Evolutionary conservation across 2,329 filamentous ascomycete genomes (phyloP), one percentile per base, ranked within the genome.

Genomic region (Trichothecium sympodiale): DNA sequence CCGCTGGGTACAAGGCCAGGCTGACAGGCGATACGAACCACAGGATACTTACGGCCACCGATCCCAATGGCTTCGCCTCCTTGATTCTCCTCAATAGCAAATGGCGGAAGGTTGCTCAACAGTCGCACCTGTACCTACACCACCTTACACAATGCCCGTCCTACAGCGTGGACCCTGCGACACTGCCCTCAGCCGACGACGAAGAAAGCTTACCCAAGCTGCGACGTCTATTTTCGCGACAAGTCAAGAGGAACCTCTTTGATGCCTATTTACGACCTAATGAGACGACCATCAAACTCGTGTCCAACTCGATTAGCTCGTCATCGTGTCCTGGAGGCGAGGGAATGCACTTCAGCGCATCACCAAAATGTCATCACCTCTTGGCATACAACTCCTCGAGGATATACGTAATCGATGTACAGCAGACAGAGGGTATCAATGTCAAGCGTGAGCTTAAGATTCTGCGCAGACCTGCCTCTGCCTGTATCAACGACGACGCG

Each of bases 341-440:
- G 55, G 84, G 84, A 31, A 84, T 94, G 61, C 82, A 85, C 37
- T 94, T 93, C 55, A 77, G 74, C 42, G 75, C 85, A 40, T 93
- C 86, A 3, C 77, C 83, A 5, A 75, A 71, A 36, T 85, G 84
- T 3, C 77, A 80, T 45, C 74, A 80, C 46, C 60, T 93, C 20
- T 69, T 93, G 29, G 85, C 83, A 35, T 83, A 87, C 55, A 93
- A 85, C 56, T 93, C 86, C 27, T 88, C 85, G 10, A 71, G 86
- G 38, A 83, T 94, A 44, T 82, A 88, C 47, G 73, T 93, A 25
- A 63, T 94, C 35, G 79, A 89, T 51, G 65, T 83, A 4, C 69
- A 71, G 16, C 65, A 65, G 1, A 33, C 33, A 5, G 13, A 38
- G 4, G 65, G 64, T 1, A 60, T 86, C 14, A 61, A 65, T 12